Percentiles rank a stretch among this genome's conserved stretches.
Conservation (phyloP, 768 basidiomycete genomes). For the Rhizopogon roseolus region DNA sequence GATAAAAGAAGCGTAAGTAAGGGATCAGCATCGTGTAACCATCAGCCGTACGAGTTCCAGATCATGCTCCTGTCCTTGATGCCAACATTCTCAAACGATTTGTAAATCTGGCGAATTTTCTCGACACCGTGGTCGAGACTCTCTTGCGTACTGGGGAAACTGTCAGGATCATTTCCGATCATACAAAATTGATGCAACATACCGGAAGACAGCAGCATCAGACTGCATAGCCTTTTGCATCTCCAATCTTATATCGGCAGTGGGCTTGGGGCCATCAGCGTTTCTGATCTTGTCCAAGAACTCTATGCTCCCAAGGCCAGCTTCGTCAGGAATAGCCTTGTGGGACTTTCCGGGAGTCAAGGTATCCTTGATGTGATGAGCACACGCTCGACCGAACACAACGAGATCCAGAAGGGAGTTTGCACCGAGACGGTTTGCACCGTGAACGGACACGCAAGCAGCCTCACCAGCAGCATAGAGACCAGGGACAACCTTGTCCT, state of each 20-base stretch:
- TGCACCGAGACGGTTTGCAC: slow-evolving; percentile 98
- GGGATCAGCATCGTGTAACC: not conserved
- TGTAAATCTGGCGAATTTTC: slow-evolving; percentile 83
- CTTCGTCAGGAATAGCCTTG: slow-evolving; percentile 80
- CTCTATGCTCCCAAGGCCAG: slow-evolving; percentile 80
- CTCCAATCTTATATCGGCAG: slow-evolving; percentile 85
- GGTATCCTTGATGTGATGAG: slow-evolving; percentile 93
- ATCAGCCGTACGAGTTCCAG: slow-evolving; percentile 88
- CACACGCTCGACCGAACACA: slow-evolving; percentile 98
- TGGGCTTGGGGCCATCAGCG: slow-evolving; percentile 76
- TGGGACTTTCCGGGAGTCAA: slow-evolving; percentile 88
- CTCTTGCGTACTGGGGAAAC: slow-evolving; percentile 63
- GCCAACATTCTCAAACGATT: slow-evolving; percentile 84
- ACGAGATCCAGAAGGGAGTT: slow-evolving; percentile 99
- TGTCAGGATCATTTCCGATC: slow-evolving; percentile 2
- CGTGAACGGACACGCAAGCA: slow-evolving; percentile 97
- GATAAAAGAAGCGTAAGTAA: slow-evolving; percentile 5
- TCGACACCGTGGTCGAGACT: slow-evolving; percentile 89
- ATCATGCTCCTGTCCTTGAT: slow-evolving; percentile 99
- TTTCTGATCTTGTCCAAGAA: slow-evolving; percentile 88
- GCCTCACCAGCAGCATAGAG: slow-evolving; percentile 99
- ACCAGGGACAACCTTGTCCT: slow-evolving; percentile 92
- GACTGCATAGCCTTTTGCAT: slow-evolving; percentile 99
- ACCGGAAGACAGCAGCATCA: slow-evolving; percentile 97
- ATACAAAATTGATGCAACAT: slow-evolving; percentile 7